Evolutionary conservation across 129 eudicot species (phyloP), one percentile per base, ranked within the genome.

Genomic region (Scalesia atractyloides): DNA sequence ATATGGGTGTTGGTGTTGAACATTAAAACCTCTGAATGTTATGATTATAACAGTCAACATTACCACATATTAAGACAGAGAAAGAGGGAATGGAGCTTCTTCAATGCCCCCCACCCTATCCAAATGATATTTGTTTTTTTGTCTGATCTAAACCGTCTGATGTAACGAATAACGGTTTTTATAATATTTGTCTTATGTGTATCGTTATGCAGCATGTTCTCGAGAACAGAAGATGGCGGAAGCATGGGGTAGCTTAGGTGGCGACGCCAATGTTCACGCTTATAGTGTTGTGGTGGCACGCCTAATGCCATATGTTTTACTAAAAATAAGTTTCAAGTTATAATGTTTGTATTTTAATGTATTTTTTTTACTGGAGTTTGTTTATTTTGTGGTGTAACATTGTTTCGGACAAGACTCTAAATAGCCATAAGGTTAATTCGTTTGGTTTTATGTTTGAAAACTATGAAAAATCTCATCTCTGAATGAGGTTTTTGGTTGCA

Each of bases 1-100:
- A 64, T 30, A 64, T 64, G 69, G 69, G 69, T 64, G 69, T 17
- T 37, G 69, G 69, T 64, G 69, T 64, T 64, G 69, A 64, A 64
- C 69, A 64, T 37, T 64, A 36, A 64, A 33, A 15, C 49, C 49
- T 37, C 24, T 37, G 49, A 59, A 59, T 59, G 65, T 59, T 59
- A 13, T 59, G 26, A 64, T n/a, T 16, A 37, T 17, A 37, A 37
- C 50, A 37, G 22, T 64, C 69, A 64, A 64, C 20, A 34, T 64
- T 64, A 37, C 69, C 47, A 37, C 49, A 8, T 14, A 17, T 36
- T 16, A 64, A 64, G 69, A 64, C 69, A 64, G 8, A 37, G 8
- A 37, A 39, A 64, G 16, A 17, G 69, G 69, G 49, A 64, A n/a
- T 36, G 69, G 69, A 39, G 69, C 69, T 34, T 64, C 49, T 64